Evolutionary conservation across 495 filamentous ascomycete species (phyloP), one percentile per base, ranked within the genome.

Genomic region (Lophiotrema nucula): DNA sequence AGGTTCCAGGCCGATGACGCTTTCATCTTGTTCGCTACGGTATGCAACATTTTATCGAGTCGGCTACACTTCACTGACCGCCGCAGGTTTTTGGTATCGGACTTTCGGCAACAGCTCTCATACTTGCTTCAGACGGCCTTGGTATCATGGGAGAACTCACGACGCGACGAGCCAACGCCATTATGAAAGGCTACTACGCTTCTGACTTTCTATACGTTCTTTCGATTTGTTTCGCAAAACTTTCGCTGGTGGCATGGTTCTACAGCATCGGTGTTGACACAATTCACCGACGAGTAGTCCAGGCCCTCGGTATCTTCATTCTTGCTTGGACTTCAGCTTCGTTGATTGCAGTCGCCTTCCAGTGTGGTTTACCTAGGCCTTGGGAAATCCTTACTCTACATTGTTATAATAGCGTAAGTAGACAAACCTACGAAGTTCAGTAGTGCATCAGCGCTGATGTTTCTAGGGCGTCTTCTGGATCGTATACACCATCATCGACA

Each of bases 321-420:
- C 8, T 65, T 15, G 44, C 60, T 4, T 67, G 67, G 67, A 52
- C 49, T 16, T 5, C 65, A 5, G 24, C 28, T 11, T 53, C 69
- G 4, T 31, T 63, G 4, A 38, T 67, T 25, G 51, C 58, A n/a
- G 60, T 63, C 8, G 61, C 64, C 6, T 67, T 69, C 35, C 68
- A 69, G 31, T 69, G 64, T 41, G 50, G 52, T n/a, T 49, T 67
- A 16, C 66, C 67, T 19, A 31, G 46, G 15, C 58, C 64, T 47
- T 70, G 68, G 63, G 58, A 60, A 28, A 57, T 60, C 24, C 25
- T 69, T 15, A 59, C 60, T 2, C 47, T 59, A 28, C 41, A 60
- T 37, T 70, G 68, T 45, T 58, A 62, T 44, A 62, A 69, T 47
- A 48, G 43, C 19, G 68, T 65, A 54, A 44, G 55, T 48, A 2